Evolutionary conservation across 768 basidiomycete species (phyloP).

Genomic region (Pleurotus salmoneostramineus): DNA sequence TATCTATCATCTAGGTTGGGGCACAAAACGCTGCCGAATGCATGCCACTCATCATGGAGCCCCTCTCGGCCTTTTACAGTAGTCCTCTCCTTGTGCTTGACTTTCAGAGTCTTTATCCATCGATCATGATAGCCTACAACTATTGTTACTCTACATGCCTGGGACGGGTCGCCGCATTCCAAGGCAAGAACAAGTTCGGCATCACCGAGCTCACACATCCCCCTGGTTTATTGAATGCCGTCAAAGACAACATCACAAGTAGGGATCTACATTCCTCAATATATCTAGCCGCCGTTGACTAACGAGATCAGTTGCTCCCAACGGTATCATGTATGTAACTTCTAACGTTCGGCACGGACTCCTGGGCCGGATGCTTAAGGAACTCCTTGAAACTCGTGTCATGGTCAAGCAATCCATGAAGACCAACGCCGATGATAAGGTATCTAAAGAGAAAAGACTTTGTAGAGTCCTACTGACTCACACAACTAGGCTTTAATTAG

Average conservation of each 20-base stretch:
- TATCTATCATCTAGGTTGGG: slow-evolving; percentile 72
- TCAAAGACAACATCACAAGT: slow-evolving; percentile 81
- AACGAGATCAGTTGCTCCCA: slow-evolving; percentile 72
- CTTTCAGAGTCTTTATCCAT: slow-evolving; percentile 95
- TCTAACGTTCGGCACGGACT: slow-evolving; percentile 78
- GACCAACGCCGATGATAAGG: slow-evolving; percentile 69
- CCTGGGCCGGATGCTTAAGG: slow-evolving; percentile 86
- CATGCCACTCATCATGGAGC: slow-evolving; percentile 94
- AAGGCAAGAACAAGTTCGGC: slow-evolving; percentile 86
- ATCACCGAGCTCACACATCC: slow-evolving; percentile 70
- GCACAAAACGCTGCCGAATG: slow-evolving; percentile 95
- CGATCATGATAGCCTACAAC: slow-evolving; percentile 98
- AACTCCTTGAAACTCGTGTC: slow-evolving; percentile 90
- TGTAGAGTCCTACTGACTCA: no score
- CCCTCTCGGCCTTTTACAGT: slow-evolving; percentile 87
- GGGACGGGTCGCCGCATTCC: slow-evolving; percentile 83
- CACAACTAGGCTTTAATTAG: slow-evolving; percentile 57
- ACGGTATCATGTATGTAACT: slow-evolving; percentile 94
- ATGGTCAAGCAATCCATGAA: slow-evolving; percentile 99
- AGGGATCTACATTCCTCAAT: slow-evolving; percentile 13
- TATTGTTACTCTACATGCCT: slow-evolving; percentile 97
- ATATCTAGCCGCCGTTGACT: neutral
- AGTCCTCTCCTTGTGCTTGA: slow-evolving; percentile 92
- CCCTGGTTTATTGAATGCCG: slow-evolving; percentile 59
- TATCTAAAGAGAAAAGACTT: slow-evolving; percentile 16